phyloP scores from a whole-genome alignment of 495 filamentous ascomycete species.

The Aspergillus sclerotioniger region DNA sequence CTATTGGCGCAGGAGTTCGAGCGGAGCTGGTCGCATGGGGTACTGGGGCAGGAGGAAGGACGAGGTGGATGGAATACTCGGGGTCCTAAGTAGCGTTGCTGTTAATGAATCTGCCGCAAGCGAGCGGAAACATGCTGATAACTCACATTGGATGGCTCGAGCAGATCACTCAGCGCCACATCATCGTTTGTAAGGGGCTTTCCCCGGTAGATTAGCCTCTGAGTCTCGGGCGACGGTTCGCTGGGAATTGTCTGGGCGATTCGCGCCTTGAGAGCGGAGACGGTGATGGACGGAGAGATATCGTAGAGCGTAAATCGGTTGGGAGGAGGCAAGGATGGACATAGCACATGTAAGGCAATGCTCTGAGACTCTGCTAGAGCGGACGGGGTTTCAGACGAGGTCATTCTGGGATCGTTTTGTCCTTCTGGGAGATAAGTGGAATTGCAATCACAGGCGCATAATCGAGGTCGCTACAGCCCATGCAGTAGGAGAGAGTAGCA shows the following conservation, averaged over 20 bases:
- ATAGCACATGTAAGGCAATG: constrained; percentile 62
- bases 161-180: constrained; percentile 55
- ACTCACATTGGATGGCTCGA: constrained; percentile 56
- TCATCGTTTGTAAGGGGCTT: constrained; percentile 53
- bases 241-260: constrained; percentile 55
- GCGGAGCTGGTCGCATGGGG: constrained; percentile 11
- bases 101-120: constrained; percentile 13
- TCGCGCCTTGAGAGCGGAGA: constrained; percentile 58
- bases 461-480: not conserved
- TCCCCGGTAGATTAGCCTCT: constrained; percentile 67
- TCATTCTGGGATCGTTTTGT: constrained; percentile 7
- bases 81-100: constrained; percentile 34
- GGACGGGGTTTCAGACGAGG: not conserved
- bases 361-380: constrained; percentile 10
- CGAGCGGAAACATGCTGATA: not conserved
- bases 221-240: constrained; percentile 50
- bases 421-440: not conserved
- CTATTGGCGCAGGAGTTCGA: not conserved
- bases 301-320: constrained; percentile 52
- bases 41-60: constrained; percentile 44
- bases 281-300: constrained; percentile 53
- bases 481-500: not conserved
- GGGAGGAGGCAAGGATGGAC: constrained; percentile 58
- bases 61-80: constrained; percentile 58
- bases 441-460: constrained; percentile 5